Conservation (phyloP, 768 basidiomycete species). For the Holtermannia corniformis region DNA sequence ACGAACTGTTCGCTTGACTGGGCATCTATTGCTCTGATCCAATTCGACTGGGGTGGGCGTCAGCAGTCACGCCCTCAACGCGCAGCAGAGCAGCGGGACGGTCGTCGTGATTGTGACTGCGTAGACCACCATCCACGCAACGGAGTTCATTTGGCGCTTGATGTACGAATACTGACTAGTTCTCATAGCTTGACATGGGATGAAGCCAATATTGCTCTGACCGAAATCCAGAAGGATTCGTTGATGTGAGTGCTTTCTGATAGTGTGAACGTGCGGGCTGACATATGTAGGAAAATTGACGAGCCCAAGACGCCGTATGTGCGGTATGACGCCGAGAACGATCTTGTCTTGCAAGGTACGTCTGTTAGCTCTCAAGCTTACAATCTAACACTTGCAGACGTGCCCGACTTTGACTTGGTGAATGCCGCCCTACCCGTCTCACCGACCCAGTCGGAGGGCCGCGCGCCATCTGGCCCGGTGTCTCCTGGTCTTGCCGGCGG, state of each 20-base stretch:
- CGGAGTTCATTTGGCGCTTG: too few species aligned
- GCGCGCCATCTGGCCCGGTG: conserved; percentile 61
- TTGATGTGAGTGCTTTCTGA: conserved; percentile 51
- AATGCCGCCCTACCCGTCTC: conserved; percentile 47
- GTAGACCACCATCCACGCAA: too few species aligned
- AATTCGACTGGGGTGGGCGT: too few species aligned
- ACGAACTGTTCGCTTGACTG: too few species aligned
- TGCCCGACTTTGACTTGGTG: conserved; percentile 63
- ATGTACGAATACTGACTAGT: not conserved
- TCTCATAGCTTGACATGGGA: conserved; percentile 78
- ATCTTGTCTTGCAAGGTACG: conserved; percentile 51
- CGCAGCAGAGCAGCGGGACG: conserved; percentile 26
- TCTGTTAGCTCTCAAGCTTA: conserved; percentile 2
- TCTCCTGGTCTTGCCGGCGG: conserved; percentile 43
- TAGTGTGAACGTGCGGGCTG: too few species aligned
- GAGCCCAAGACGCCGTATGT: conserved; percentile 97
- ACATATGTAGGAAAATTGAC: conserved; percentile 61
- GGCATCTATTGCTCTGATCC: too few species aligned
- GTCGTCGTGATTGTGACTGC: too few species aligned
- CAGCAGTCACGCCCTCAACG: conserved; percentile 21
- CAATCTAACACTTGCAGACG: conserved; percentile 49
- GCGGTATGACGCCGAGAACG: conserved; percentile 43
- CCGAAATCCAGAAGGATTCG: conserved; percentile 88
- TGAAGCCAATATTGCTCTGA: conserved; percentile 82
- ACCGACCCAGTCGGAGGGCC: conserved; percentile 56